Evolutionary conservation across 768 basidiomycete genomes (phyloP), one percentile per base, ranked within the genome.

Genomic region (Suillus cothurnatus): DNA sequence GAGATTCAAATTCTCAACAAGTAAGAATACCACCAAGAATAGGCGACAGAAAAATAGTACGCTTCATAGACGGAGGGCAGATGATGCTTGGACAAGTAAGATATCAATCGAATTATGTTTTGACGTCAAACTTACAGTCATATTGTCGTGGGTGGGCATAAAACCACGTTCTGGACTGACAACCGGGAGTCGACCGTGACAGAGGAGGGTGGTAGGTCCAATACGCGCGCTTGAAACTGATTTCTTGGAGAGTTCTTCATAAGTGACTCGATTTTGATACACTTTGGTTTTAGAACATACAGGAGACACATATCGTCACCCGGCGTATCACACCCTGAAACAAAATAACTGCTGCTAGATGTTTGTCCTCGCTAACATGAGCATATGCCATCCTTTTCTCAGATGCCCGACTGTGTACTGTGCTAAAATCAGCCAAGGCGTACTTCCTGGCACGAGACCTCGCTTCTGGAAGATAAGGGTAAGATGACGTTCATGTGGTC

Each of bases 391-490:
- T 4, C 5, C 31, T 14, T 21, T 58, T 39, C 39, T 59, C 58
- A 41, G 38, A 28, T 3, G 38, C 38, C 19, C 3, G 19, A 32
- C 58, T 59, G 6, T 38, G 34, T 59, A 26, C 26, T 17, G 15
- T 59, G 19, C 58, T 28, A 58, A 58, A 58, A 39, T 58, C 56
- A 58, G 36, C 9, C 36, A 9, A 41, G 19, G 38, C 11, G 17
- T 58, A 21, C 19, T 36, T 38, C n/a, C 23, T 58, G 58, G 58
- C 58, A 59, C 58, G 58, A 59, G 58, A 59, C 38, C 58, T 41
- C 6, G 26, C 58, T 59, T 59, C 58, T 59, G 38, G 26, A 36
- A 39, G 15, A 26, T 39, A 26, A 39, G 21, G 55, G 19, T 59
- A n/a, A 55, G 31, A 32, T 55, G 53, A n/a, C 6, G 58, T 28